A percentile compares a stretch with the other conserved stretches of the same genome.
Evolutionary conservation across 164 flowering plant genomes (phyloP).

Genomic region (Magnolia sinica): DNA sequence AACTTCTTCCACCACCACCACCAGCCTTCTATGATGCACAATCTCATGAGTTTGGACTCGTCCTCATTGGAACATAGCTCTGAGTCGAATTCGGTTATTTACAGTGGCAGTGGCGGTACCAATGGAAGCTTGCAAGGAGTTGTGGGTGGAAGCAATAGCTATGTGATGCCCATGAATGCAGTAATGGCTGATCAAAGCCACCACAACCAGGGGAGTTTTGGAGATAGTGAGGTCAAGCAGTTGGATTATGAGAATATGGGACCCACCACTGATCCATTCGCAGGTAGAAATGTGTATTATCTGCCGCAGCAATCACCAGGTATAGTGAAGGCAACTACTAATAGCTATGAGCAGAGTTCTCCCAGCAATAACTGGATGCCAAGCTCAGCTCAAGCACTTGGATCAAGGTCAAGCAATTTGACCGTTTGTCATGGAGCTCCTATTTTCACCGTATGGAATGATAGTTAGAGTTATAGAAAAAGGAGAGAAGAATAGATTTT

Average conservation of each 20-base stretch:
- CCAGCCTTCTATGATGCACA: conserved; percentile 55
- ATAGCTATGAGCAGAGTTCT: conserved; percentile 37
- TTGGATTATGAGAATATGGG: conserved; percentile 33
- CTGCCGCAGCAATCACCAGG: conserved; percentile 32
- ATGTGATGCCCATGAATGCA: conserved; percentile 30
- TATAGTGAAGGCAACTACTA: conserved; percentile 9
- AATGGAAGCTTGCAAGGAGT: conserved; percentile 15
- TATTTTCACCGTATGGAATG: conserved; percentile 62
- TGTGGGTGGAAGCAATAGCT: conserved; percentile 24
- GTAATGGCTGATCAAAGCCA: conserved; percentile 31
- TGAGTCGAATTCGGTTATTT: conserved; percentile 43
- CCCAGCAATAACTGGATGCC: conserved; percentile 60
- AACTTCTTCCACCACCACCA: conserved; percentile 36
- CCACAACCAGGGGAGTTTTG: conserved; percentile 27
- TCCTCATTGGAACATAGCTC: conserved; percentile 61
- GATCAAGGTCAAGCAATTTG: conserved; percentile 34
- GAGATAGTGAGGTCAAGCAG: conserved; percentile 35
- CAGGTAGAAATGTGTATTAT: conserved; percentile 37
- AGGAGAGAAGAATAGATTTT: not conserved
- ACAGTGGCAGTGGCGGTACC: conserved; percentile 19
- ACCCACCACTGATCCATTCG: conserved; percentile 32
- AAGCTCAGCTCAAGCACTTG: conserved; percentile 44
- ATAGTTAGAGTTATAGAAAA: conserved; percentile 23
- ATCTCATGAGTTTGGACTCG: conserved; percentile 53
- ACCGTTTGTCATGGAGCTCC: conserved; percentile 47